Conservation (phyloP, 2,329 filamentous ascomycete genomes). For the Cladosporium velox region DNA sequence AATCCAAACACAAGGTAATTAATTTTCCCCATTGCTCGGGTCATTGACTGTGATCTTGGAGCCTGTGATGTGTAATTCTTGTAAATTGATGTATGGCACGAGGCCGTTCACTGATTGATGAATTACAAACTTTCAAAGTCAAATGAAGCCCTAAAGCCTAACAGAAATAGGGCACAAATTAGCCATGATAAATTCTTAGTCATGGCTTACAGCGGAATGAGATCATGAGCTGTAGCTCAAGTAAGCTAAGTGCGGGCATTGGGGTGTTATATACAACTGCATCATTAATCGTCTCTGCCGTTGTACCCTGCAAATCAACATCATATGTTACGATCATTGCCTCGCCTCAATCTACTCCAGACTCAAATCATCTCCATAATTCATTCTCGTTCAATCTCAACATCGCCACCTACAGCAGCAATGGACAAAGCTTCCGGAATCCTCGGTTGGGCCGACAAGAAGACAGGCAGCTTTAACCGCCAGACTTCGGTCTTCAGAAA, state of each 20-base stretch:
- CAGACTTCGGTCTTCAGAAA: constrained; percentile 80
- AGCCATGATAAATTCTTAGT: constrained; percentile 6
- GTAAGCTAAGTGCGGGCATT: not conserved
- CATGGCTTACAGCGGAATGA: not conserved
- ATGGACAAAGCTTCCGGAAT: constrained; percentile 16
- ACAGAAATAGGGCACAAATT: no score
- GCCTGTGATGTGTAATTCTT: no score
- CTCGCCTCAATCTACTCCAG: constrained; percentile 4
- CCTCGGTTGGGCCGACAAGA: constrained; percentile 56
- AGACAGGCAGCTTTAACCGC: constrained; percentile 84
- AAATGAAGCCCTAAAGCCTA: no score
- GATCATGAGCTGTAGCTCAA: constrained; percentile 8
- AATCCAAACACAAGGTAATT: not conserved
- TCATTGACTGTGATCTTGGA: no score
- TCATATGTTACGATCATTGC: constrained; percentile 14
- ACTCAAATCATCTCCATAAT: not conserved
- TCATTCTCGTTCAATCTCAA: not conserved
- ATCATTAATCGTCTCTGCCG: not conserved
- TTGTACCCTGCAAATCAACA: not conserved
- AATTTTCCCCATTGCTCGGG: not conserved
- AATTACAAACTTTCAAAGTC: no score
- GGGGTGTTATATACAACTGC: not conserved
- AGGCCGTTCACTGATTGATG: no score
- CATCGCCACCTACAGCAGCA: constrained; percentile 4
- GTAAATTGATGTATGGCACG: no score